Evolutionary conservation across 1,284 basidiomycete species (phyloP).

Genomic region (Leccinum subrobustum): DNA sequence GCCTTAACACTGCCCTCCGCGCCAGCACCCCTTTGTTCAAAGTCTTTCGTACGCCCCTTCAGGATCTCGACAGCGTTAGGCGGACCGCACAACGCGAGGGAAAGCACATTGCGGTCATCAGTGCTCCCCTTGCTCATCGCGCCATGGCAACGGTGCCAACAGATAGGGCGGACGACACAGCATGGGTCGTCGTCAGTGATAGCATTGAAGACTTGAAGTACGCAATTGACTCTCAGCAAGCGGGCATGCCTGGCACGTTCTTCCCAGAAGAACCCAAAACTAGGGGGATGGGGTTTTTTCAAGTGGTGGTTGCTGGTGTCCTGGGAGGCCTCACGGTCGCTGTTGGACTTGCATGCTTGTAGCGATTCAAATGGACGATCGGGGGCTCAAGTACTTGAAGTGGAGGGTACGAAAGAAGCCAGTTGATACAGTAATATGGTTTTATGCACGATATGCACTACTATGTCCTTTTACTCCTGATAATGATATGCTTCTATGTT

Average conservation of each 20-base stretch:
- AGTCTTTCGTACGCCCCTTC: constrained; percentile 33
- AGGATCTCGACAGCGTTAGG: constrained; percentile 26
- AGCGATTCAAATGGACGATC: constrained; percentile 23
- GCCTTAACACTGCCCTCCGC: constrained; percentile 27
- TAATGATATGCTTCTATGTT: constrained; percentile 20
- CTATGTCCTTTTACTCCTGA: constrained; percentile 11
- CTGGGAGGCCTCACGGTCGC: constrained; percentile 32
- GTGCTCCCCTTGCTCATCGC: constrained; percentile 27
- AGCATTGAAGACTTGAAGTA: constrained; percentile 34
- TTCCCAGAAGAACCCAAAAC: constrained; percentile 22
- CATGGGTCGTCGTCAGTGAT: constrained; percentile 36
- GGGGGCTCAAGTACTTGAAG: neutral
- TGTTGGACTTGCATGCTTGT: constrained; percentile 32
- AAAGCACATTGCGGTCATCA: constrained; percentile 33
- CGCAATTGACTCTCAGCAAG: constrained; percentile 33
- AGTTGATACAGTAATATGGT: neutral
- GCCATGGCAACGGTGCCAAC: constrained; percentile 19
- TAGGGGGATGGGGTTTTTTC: constrained; percentile 30
- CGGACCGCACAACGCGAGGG: constrained; percentile 30
- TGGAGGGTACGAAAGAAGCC: constrained; percentile 1
- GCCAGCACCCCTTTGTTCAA: constrained; percentile 36
- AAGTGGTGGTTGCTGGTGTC: constrained; percentile 30
- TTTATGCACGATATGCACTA: constrained; percentile 16
- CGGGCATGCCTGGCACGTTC: constrained; percentile 32
- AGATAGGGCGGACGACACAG: constrained; percentile 20